These are phyloP conservation scores for Ensete ventricosum DNA, from an alignment of 176 grass and related monocot genomes.

Conservation along the genomic window DNA sequence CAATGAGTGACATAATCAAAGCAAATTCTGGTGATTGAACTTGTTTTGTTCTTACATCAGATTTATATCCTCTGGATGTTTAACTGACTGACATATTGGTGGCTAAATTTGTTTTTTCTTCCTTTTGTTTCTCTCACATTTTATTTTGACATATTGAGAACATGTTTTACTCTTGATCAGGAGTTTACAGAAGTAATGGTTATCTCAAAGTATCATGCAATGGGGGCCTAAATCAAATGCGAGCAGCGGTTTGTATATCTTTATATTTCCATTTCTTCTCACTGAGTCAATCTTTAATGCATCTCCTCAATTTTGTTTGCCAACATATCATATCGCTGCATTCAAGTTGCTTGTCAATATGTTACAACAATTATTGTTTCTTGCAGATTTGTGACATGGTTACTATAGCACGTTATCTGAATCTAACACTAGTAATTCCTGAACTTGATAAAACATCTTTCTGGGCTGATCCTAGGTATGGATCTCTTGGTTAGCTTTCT, in stretches of 20 bases:
- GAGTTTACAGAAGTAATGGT: conserved; percentile 80
- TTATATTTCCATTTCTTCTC: not conserved
- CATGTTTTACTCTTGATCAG: conserved; percentile 30
- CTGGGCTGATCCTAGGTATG: conserved; percentile 96
- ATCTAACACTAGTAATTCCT: conserved; percentile 86
- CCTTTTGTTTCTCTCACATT: conserved; percentile 9
- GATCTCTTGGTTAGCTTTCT: not conserved
- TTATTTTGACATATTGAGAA: not conserved
- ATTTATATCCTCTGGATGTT: not conserved
- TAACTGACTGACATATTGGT: not conserved
- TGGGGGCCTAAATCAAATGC: conserved; percentile 96
- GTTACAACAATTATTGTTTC: conserved; percentile 8
- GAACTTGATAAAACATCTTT: conserved; percentile 98
- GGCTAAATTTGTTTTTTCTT: not conserved
- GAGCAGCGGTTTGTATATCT: conserved; percentile 57
- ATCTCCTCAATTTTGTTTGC: not conserved
- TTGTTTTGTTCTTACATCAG: no score
- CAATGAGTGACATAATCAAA: no score
- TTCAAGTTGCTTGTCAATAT: conserved; percentile 5
- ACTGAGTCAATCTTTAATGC: not conserved
- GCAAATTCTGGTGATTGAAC: no score
- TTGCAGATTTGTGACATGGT: conserved; percentile 97
- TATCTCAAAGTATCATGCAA: conserved; percentile 86
- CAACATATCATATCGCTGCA: not conserved
- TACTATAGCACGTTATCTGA: conserved; percentile 75